Percentiles rank a stretch among this genome's conserved stretches.
Evolutionary conservation across 352 stramenopile genomes (phyloP).

Genomic region (Phytopythium ostracodes): DNA sequence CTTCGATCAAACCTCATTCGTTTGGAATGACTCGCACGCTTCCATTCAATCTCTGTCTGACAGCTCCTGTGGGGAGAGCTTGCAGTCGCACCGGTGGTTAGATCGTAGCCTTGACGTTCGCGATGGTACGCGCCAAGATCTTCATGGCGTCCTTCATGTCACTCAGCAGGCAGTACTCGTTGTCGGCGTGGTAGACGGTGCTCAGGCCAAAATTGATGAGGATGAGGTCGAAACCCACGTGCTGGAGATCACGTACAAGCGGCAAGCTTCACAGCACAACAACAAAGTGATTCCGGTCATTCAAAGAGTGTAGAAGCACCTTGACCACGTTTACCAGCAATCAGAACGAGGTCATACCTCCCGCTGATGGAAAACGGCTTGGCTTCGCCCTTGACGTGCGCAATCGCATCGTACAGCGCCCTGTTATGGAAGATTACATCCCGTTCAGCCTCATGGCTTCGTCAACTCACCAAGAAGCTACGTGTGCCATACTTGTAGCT

Average conservation of each 20-base stretch:
- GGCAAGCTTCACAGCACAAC: conserved; percentile 38
- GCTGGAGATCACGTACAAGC: conserved; percentile 75
- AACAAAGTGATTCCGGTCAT: neutral
- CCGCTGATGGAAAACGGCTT: conserved; percentile 92
- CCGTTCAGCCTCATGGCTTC: neutral
- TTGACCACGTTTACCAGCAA: neutral
- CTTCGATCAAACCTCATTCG: neutral
- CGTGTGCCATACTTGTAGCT: conserved; percentile 38
- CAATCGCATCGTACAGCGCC: conserved; percentile 74
- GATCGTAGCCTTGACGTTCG: conserved; percentile 46
- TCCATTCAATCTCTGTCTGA: too few relatives aligned
- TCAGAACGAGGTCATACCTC: conserved; percentile 32
- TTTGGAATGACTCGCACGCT: neutral
- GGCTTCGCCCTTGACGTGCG: conserved; percentile 65
- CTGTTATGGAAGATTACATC: conserved; percentile 12
- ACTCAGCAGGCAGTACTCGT: conserved; percentile 87
- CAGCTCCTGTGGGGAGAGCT: too few relatives aligned
- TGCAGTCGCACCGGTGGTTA: too few relatives aligned
- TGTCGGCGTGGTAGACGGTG: conserved; percentile 90
- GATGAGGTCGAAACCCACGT: conserved; percentile 67
- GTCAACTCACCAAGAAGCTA: neutral
- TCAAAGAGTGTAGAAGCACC: neutral
- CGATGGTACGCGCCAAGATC: conserved; percentile 83
- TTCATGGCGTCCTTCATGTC: conserved; percentile 86
- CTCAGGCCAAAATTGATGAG: conserved; percentile 79